These are phyloP conservation scores for Skeletonema potamos DNA, from an alignment of 108 stramenopile species.

Conservation along the genomic window DNA sequence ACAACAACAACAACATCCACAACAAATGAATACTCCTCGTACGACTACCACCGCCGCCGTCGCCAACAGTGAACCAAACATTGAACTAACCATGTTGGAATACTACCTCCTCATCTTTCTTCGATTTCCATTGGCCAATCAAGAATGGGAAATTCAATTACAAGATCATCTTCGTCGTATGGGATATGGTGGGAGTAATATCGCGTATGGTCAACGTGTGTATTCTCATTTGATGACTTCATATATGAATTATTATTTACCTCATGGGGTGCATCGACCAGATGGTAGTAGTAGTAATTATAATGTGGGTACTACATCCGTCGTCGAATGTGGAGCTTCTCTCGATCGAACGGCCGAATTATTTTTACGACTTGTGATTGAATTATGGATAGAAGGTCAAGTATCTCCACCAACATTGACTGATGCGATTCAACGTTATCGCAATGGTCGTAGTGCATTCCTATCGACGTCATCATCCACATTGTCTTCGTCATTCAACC, in stretches of 20 bases:
- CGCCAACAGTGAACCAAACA: conserved; percentile 9
- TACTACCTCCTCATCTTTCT: conserved; percentile 68
- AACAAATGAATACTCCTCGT: background rate
- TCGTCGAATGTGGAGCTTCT: conserved; percentile 12
- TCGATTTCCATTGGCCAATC: conserved; percentile 64
- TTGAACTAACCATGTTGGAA: conserved; percentile 68
- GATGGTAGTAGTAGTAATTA: conserved; percentile 11
- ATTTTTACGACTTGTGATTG: conserved; percentile 71
- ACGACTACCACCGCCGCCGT: background rate
- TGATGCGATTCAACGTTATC: conserved; percentile 19
- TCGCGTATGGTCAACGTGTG: conserved; percentile 65
- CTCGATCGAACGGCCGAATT: conserved; percentile 52
- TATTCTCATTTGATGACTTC: conserved; percentile 61
- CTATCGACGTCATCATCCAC: background rate
- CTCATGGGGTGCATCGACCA: conserved; percentile 55
- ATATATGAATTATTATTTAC: conserved; percentile 62
- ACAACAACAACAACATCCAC: background rate
- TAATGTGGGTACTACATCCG: conserved; percentile 1
- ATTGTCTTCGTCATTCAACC: background rate
- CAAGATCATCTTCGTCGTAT: conserved; percentile 11
- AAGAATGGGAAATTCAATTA: conserved; percentile 14
- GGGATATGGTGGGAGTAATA: background rate
- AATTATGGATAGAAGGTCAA: conserved; percentile 74
- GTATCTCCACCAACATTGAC: conserved; percentile 29
- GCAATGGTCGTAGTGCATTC: conserved; percentile 12